Evolutionary conservation across 495 filamentous ascomycete species (phyloP).

Genomic region (Gamarada debralockiae): DNA sequence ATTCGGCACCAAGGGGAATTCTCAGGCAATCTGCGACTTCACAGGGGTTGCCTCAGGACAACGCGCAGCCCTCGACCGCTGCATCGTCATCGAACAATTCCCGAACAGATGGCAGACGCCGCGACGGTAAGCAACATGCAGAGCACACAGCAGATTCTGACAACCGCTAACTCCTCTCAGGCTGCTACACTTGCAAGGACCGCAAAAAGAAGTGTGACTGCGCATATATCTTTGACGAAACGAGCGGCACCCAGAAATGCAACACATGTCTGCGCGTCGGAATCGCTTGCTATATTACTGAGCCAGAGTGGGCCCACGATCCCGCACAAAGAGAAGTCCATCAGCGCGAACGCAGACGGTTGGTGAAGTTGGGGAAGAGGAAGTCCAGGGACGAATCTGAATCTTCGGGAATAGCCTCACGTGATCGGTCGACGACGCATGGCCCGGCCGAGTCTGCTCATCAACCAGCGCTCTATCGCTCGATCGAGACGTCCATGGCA

Average conservation of each 20-base stretch:
- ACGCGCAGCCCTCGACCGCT: too few species aligned
- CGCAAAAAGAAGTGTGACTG: conserved; percentile 10
- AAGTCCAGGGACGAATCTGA: conserved; percentile 4
- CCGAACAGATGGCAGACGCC: conserved; percentile 5
- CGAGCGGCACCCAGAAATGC: background rate
- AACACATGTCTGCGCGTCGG: background rate
- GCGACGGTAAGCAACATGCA: background rate
- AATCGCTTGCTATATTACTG: conserved; percentile 3
- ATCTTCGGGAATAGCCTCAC: too few species aligned
- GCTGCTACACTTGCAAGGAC: conserved; percentile 6
- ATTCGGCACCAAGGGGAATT: too few species aligned
- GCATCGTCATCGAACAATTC: too few species aligned
- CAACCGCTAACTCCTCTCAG: background rate
- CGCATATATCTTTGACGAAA: background rate
- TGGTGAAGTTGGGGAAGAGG: conserved; percentile 3
- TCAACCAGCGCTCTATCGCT: too few species aligned
- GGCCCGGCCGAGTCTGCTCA: too few species aligned
- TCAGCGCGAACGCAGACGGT: background rate
- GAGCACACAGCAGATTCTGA: background rate
- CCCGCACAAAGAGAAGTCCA: background rate
- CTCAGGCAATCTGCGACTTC: too few species aligned
- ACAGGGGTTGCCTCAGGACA: too few species aligned
- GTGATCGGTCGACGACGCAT: too few species aligned
- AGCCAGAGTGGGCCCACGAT: conserved; percentile 2
- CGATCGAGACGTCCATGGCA: too few species aligned